Percentiles rank a stretch among this genome's conserved stretches.
Evolutionary conservation across 768 basidiomycete genomes (phyloP).

Genomic region (Galerina marginata): DNA sequence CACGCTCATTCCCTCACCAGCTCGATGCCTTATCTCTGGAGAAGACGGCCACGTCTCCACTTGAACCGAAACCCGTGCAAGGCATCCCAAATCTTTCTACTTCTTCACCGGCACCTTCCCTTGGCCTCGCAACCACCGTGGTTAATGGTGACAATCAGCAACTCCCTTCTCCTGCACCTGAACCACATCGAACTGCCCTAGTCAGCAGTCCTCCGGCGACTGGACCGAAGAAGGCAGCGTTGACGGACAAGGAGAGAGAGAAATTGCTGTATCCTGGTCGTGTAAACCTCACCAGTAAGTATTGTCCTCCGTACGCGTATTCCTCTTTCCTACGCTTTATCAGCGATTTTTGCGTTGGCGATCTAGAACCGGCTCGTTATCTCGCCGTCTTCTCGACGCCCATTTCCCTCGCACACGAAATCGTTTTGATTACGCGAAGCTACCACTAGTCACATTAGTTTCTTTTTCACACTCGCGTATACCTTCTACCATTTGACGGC

Average conservation of each 20-base stretch:
- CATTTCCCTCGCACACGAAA: background rate
- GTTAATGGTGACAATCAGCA: background rate
- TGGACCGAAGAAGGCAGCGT: constrained; percentile 5
- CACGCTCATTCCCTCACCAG: constrained; percentile 35
- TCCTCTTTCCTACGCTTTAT: no score
- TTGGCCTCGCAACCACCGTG: background rate
- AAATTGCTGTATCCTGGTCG: constrained; percentile 80
- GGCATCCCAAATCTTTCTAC: constrained; percentile 15
- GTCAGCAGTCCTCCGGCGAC: constrained; percentile 15
- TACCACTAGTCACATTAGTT: no score
- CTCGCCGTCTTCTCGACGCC: constrained; percentile 9
- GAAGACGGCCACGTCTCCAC: constrained; percentile 26
- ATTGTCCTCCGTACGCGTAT: background rate
- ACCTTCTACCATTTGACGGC: background rate
- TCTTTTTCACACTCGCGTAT: background rate
- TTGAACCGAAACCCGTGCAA: constrained; percentile 36
- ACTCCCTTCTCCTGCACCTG: background rate
- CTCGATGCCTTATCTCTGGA: constrained; percentile 51
- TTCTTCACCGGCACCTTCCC: constrained; percentile 1
- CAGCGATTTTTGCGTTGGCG: no score
- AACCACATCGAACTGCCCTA: constrained; percentile 14
- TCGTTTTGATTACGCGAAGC: no score
- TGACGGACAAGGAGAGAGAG: constrained; percentile 70
- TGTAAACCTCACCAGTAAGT: constrained; percentile 82
- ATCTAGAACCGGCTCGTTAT: background rate